Percentiles rank a stretch among this genome's conserved stretches.
Evolutionary conservation across 352 stramenopile genomes (phyloP).

Genomic region (Globisporangium recalcitrans): DNA sequence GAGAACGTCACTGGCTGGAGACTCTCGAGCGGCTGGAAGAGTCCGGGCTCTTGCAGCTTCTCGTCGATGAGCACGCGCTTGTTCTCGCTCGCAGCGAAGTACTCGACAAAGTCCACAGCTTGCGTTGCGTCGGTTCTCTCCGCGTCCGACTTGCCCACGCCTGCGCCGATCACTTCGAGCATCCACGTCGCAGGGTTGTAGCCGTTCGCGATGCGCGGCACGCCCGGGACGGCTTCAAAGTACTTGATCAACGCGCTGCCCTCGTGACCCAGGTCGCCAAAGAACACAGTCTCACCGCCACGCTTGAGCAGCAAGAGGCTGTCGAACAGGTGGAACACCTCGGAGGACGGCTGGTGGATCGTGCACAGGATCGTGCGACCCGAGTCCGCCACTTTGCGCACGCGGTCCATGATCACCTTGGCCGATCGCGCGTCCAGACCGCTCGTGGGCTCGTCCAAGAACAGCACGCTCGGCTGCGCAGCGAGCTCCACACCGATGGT

Average conservation of each 20-base stretch:
- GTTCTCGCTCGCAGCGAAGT: constrained; percentile 3
- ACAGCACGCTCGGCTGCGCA: constrained; percentile 80
- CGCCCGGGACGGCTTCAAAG: constrained; percentile 63
- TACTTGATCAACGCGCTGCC: constrained; percentile 40
- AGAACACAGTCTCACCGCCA: constrained; percentile 55
- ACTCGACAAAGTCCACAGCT: constrained; percentile 5
- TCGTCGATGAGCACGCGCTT: constrained; percentile 6
- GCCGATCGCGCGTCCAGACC: constrained; percentile 86
- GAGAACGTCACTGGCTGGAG: constrained; percentile 13
- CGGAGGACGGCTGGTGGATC: constrained; percentile 90
- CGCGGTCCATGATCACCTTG: constrained; percentile 82
- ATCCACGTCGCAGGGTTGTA: constrained; percentile 77
- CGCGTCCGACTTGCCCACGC: not conserved
- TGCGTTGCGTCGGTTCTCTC: constrained; percentile 1
- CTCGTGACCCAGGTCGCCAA: constrained; percentile 36
- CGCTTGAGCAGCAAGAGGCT: constrained; percentile 80
- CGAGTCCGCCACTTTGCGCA: constrained; percentile 81
- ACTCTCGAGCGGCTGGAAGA: constrained; percentile 2
- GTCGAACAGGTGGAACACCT: constrained; percentile 90
- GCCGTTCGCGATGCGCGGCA: constrained; percentile 43
- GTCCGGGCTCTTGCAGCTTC: not conserved
- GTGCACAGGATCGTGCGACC: constrained; percentile 86
- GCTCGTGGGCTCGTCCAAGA: constrained; percentile 89
- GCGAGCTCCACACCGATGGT: constrained; percentile 91
- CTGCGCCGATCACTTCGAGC: constrained; percentile 57